A percentile compares a stretch with the other conserved stretches of the same genome.
Evolutionary conservation across 2,329 filamentous ascomycete genomes (phyloP).

Genomic region (Dryadomyces sulphureus): DNA sequence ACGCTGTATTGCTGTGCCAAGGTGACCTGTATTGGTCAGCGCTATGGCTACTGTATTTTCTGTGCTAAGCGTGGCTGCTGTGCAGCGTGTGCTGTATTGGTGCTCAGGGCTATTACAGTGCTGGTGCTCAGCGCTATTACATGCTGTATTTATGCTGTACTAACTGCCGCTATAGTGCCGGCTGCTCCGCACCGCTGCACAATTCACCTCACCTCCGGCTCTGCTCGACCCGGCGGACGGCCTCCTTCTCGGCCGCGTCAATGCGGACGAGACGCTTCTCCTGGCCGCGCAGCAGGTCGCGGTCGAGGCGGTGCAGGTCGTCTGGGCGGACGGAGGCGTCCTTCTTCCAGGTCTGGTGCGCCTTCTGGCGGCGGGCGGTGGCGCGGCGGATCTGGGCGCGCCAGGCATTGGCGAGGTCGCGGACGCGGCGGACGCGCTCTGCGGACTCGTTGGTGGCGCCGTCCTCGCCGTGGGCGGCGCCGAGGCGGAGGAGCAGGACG

Average conservation of each 20-base stretch:
- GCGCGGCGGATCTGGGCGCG: slow-evolving; percentile 27
- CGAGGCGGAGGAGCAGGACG: slow-evolving; percentile 32
- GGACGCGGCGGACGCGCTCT: slow-evolving; percentile 18
- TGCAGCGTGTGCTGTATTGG: too few relatives aligned
- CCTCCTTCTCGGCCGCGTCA: slow-evolving; percentile 33
- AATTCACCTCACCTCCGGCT: slow-evolving; percentile 8
- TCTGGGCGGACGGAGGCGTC: slow-evolving; percentile 28
- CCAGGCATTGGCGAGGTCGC: slow-evolving; percentile 34
- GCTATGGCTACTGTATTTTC: too few relatives aligned
- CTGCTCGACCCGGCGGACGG: slow-evolving; percentile 23
- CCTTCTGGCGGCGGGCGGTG: slow-evolving; percentile 25
- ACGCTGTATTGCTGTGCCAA: too few relatives aligned
- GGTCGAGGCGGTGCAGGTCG: slow-evolving; percentile 23
- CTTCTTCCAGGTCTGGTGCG: slow-evolving; percentile 35
- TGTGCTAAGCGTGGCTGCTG: too few relatives aligned
- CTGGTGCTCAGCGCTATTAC: too few relatives aligned
- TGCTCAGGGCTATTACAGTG: too few relatives aligned
- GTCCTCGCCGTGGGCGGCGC: slow-evolving; percentile 22
- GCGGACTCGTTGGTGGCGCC: slow-evolving; percentile 20
- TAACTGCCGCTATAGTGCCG: too few relatives aligned
- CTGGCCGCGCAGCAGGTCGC: slow-evolving; percentile 34
- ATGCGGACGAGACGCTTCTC: slow-evolving; percentile 38
- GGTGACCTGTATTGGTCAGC: too few relatives aligned
- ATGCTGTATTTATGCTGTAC: too few relatives aligned
- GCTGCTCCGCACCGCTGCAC: neutral